Evolutionary conservation across 257 asterid genomes (phyloP).

Genomic region (Salvia splendens): DNA sequence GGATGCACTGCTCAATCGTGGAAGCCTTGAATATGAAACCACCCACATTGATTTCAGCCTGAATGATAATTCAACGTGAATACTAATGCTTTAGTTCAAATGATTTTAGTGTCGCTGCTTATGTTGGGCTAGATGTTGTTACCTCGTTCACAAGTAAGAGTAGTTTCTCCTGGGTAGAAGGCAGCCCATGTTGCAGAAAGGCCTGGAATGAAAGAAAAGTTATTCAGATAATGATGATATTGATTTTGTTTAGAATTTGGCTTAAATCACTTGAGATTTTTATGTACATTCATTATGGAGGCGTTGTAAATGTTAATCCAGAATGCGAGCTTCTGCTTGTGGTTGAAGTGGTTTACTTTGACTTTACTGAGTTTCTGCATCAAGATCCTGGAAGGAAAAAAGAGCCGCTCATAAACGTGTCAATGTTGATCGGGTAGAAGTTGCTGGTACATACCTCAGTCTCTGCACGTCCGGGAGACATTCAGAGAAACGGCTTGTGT

Average conservation of each 20-base stretch:
- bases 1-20: constrained; percentile 84
- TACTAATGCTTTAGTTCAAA: constrained; percentile 5
- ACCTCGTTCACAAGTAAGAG: constrained; percentile 71
- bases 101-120: constrained; percentile 13
- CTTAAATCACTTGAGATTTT: constrained; percentile 26
- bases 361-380: constrained; percentile 69
- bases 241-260: neutral
- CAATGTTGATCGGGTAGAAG: constrained; percentile 9
- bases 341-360: constrained; percentile 58
- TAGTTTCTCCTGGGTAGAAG: constrained; percentile 72
- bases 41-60: constrained; percentile 78
- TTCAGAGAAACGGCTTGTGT: constrained; percentile 57
- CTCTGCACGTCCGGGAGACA: constrained; percentile 69
- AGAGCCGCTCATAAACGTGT: neutral
- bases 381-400: constrained; percentile 55
- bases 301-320: constrained; percentile 89
- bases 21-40: constrained; percentile 74
- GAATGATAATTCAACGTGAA: constrained; percentile 32
- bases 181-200: constrained; percentile 78
- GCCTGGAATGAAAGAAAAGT: constrained; percentile 50
- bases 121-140: constrained; percentile 14
- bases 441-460: constrained; percentile 54
- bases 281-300: constrained; percentile 82
- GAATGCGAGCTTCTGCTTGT: constrained; percentile 93
- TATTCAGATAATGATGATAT: constrained; percentile 13